These are phyloP conservation scores for Cladophialophora yegresii DNA, from an alignment of 2,329 filamentous ascomycete genomes.

Conservation along the genomic window DNA sequence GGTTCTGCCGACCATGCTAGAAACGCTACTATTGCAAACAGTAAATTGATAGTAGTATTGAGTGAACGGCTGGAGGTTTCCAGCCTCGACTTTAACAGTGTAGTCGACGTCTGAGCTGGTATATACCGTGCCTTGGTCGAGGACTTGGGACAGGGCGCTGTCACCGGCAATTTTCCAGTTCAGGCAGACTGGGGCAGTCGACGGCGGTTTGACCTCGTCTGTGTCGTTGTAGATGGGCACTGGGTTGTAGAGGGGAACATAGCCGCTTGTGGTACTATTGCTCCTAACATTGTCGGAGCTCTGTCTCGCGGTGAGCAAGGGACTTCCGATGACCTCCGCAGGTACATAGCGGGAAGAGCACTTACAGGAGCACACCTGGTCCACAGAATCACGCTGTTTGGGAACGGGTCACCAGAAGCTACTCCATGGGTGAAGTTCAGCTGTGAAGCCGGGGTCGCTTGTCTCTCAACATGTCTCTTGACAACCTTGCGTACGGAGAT, in stretches of 20 bases:
- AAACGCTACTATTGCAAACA: constrained; percentile 64
- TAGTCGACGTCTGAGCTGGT: constrained; percentile 75
- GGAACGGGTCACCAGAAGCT: constrained; percentile 51
- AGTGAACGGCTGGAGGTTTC: constrained; percentile 62
- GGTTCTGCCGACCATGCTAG: constrained; percentile 65
- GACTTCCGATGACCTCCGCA: background rate
- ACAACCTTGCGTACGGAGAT: constrained; percentile 65
- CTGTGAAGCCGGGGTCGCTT: constrained; percentile 49
- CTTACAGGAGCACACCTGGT: constrained; percentile 43
- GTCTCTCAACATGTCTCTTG: constrained; percentile 55
- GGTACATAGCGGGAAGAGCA: background rate
- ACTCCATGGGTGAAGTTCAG: constrained; percentile 68
- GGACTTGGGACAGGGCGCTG: constrained; percentile 51
- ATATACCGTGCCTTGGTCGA: constrained; percentile 62
- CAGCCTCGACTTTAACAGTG: constrained; percentile 70
- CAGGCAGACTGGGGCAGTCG: constrained; percentile 66
- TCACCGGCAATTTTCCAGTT: constrained; percentile 62
- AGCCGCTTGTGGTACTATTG: constrained; percentile 60
- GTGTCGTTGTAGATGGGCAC: constrained; percentile 49
- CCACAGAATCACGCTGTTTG: constrained; percentile 50
- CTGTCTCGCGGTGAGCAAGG: background rate
- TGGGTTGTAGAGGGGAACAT: constrained; percentile 54
- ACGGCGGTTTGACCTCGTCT: constrained; percentile 57
- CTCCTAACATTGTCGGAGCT: constrained; percentile 51
- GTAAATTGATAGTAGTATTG: constrained; percentile 67